These are phyloP conservation scores for Blastocystis sp. DNA, from an alignment of 352 stramenopile genomes.

Conservation along the genomic window DNA sequence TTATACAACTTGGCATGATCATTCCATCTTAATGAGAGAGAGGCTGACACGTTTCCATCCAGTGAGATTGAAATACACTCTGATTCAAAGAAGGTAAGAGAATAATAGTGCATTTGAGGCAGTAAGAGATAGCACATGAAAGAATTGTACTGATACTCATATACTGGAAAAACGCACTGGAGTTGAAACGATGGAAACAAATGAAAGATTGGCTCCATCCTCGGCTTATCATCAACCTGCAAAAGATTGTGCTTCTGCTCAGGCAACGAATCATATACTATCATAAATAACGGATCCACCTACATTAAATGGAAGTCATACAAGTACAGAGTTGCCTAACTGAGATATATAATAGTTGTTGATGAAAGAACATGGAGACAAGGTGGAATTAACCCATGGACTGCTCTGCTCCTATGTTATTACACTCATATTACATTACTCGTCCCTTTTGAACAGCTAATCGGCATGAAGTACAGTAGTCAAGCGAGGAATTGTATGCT, in stretches of 20 bases:
- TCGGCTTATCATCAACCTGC: background rate
- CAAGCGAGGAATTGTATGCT: background rate
- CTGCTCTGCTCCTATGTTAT: too few species aligned
- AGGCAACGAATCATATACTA: too few species aligned
- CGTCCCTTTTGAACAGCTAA: too few species aligned
- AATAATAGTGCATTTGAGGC: background rate
- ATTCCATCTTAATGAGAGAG: too few species aligned
- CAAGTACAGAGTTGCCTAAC: background rate
- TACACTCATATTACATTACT: too few species aligned
- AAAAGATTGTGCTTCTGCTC: background rate
- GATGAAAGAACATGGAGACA: background rate
- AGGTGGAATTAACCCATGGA: too few species aligned
- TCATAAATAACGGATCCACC: background rate
- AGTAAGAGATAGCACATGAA: background rate
- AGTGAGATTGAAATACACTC: background rate
- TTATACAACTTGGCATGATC: too few species aligned
- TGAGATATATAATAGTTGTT: conserved; percentile 24
- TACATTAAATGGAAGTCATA: background rate
- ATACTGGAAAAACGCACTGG: background rate
- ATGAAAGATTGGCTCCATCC: background rate
- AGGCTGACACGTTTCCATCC: too few species aligned
- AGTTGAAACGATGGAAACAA: background rate
- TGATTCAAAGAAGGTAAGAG: background rate
- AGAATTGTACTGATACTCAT: background rate
- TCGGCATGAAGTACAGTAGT: background rate